phyloP scores from a whole-genome alignment of 1,139 yeast genomes.

The Protomyces inundatus region DNA sequence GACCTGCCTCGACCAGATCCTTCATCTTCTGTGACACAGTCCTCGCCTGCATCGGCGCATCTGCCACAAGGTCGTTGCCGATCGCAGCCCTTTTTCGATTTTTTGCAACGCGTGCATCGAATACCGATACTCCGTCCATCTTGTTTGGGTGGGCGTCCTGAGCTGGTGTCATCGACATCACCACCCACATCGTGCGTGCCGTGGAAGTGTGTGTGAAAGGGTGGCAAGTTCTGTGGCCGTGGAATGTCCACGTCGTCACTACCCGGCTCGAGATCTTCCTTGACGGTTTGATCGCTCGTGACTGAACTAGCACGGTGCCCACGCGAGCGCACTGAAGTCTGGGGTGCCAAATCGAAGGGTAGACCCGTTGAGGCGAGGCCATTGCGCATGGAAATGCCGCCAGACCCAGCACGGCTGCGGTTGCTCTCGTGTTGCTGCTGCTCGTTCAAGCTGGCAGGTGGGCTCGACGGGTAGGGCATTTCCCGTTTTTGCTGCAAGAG shows the following conservation, averaged over 20 bases:
- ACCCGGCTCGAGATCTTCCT: conserved; percentile 7
- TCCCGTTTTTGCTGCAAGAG: not conserved
- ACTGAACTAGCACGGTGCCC: not conserved
- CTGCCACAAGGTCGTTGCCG: conserved; percentile 28
- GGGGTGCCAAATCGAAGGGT: too few relatives aligned
- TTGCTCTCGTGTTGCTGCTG: not conserved
- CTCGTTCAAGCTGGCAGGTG: conserved; percentile 19
- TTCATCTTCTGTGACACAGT: conserved; percentile 29
- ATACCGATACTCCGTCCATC: conserved; percentile 21
- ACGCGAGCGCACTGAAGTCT: not conserved
- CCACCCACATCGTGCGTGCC: not conserved
- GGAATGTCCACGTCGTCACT: conserved; percentile 21
- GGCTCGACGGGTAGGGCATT: conserved; percentile 21
- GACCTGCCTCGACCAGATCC: conserved; percentile 25
- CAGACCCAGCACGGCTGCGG: not conserved
- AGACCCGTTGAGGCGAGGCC: not conserved
- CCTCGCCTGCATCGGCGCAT: conserved; percentile 29
- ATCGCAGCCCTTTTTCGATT: conserved; percentile 29
- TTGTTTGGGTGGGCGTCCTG: conserved; percentile 15
- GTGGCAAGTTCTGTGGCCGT: conserved; percentile 20
- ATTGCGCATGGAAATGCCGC: not conserved
- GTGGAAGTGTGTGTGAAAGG: not conserved
- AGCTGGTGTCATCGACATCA: not conserved
- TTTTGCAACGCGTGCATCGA: conserved; percentile 28
- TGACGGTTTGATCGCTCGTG: not conserved